phyloP scores from a whole-genome alignment of 1,284 basidiomycete species.

The Moesziomyces aphidis region DNA sequence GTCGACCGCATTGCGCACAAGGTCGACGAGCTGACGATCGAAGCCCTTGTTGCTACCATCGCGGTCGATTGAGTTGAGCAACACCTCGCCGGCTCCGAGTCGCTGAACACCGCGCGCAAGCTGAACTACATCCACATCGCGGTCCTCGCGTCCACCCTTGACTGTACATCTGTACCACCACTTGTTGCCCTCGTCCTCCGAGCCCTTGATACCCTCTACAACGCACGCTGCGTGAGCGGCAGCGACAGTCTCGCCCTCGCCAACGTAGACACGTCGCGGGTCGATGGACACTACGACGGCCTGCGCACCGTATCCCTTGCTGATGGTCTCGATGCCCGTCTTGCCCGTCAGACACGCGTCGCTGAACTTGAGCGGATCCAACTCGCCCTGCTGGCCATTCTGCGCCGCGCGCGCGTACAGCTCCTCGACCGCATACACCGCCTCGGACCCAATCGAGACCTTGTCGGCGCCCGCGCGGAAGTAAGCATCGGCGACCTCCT shows the following conservation, averaged over 20 bases:
- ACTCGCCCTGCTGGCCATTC: conserved; percentile 72
- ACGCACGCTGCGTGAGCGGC: conserved; percentile 68
- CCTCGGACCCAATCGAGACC: conserved; percentile 95
- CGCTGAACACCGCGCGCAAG: conserved; percentile 87
- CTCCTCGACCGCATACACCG: conserved; percentile 91
- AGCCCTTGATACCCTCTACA: conserved; percentile 68
- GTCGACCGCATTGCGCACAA: conserved; percentile 79
- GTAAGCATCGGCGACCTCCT: conserved; percentile 95
- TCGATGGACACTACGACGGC: conserved; percentile 98
- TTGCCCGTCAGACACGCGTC: conserved; percentile 62
- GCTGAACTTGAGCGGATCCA: conserved; percentile 50
- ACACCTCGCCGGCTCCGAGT: conserved; percentile 93
- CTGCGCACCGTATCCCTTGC: conserved; percentile 89
- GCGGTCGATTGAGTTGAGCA: conserved; percentile 96
- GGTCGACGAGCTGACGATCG: conserved; percentile 82
- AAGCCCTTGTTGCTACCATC: conserved; percentile 95
- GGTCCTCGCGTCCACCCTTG: conserved; percentile 86
- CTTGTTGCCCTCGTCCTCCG: conserved; percentile 75
- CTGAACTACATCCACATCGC: conserved; percentile 92
- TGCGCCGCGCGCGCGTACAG: conserved; percentile 77
- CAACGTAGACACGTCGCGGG: conserved; percentile 88
- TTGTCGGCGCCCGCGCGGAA: conserved; percentile 98
- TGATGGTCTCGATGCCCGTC: conserved; percentile 94
- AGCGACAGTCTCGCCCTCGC: conserved; percentile 71
- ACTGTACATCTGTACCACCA: conserved; percentile 99